Percentiles rank a stretch among this genome's conserved stretches.
Conservation (phyloP, 106 monocot genomes). For the Chionographis japonica region DNA sequence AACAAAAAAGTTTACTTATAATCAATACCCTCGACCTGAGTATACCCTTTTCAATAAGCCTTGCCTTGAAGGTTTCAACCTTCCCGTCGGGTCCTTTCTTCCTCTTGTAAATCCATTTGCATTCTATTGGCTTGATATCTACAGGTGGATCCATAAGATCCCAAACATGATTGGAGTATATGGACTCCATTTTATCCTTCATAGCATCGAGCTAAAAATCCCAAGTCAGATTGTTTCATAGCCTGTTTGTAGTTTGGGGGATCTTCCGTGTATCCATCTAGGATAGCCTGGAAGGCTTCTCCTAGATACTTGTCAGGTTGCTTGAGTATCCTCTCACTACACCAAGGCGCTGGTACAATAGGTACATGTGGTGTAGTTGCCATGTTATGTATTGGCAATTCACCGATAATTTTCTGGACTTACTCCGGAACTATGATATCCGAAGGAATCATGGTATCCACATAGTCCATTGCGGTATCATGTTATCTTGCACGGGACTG, state of each 20-base stretch:
- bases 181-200: background rate
- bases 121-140: background rate
- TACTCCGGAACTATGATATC: too few species aligned
- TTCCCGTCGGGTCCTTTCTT: background rate
- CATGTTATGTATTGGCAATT: too few species aligned
- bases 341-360: background rate
- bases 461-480: too few species aligned
- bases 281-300: background rate
- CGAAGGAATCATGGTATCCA: too few species aligned
- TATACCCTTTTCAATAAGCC: too few species aligned
- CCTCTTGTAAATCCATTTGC: background rate
- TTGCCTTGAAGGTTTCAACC: background rate
- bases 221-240: too few species aligned
- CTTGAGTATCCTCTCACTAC: background rate
- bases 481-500: too few species aligned
- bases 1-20: background rate
- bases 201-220: too few species aligned
- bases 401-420: too few species aligned
- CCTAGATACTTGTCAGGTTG: background rate
- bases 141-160: background rate
- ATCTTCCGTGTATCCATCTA: background rate
- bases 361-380: too few species aligned
- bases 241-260: too few species aligned
- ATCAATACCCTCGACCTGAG: background rate
- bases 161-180: background rate